These are phyloP conservation scores for Neurospora sp. DNA, from an alignment of 495 filamentous ascomycete species.

Conservation along the genomic window DNA sequence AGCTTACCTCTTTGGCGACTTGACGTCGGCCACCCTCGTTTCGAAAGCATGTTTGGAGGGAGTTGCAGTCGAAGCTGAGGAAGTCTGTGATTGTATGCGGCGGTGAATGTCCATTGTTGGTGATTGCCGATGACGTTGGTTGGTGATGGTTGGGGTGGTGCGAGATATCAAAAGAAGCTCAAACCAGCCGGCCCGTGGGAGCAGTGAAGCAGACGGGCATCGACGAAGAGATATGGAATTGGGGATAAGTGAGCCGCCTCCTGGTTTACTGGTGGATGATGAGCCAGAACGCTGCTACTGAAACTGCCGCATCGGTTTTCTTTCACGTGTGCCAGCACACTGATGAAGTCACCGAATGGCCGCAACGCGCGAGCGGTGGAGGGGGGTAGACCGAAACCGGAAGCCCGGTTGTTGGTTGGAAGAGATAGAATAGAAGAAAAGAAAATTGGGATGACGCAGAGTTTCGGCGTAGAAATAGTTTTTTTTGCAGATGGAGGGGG, in stretches of 20 bases:
- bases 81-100: conserved; percentile 37
- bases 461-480: not conserved
- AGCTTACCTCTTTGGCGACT: conserved; percentile 81
- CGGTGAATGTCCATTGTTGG: conserved; percentile 5
- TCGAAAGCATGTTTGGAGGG: conserved; percentile 65
- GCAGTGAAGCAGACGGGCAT: not conserved
- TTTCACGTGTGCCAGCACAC: not conserved
- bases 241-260: not conserved
- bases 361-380: not conserved
- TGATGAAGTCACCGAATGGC: not conserved
- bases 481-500: not conserved
- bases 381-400: not conserved
- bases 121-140: not conserved
- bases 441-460: not conserved
- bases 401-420: not conserved
- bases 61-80: conserved; percentile 55
- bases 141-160: not conserved
- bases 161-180: not conserved
- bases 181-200: not conserved
- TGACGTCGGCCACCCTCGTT: conserved; percentile 72
- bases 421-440: not conserved
- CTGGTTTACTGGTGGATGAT: not conserved
- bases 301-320: not conserved
- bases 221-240: not conserved
- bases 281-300: not conserved